These are phyloP conservation scores for Wickerhamomyces pijperi DNA, from an alignment of 805 yeast species.

Conservation along the genomic window DNA sequence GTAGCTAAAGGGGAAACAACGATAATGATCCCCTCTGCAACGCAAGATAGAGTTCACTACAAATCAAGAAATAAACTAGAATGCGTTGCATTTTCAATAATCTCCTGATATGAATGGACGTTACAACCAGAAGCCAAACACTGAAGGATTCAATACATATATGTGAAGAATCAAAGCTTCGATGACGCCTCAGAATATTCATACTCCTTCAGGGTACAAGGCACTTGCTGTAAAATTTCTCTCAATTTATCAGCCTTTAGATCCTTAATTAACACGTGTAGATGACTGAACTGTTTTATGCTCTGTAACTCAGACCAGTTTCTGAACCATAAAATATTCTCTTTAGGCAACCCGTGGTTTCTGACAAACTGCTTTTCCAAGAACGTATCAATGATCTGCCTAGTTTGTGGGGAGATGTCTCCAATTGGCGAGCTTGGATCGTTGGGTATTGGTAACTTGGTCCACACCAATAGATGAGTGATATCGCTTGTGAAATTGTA, in stretches of 20 bases:
- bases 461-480: slow-evolving; percentile 57
- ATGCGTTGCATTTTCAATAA: too few relatives aligned
- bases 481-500: slow-evolving; percentile 44
- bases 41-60: too few relatives aligned
- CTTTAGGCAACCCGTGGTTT: slow-evolving; percentile 25
- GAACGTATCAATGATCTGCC: slow-evolving; percentile 34
- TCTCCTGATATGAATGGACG: too few relatives aligned
- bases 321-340: slow-evolving; percentile 45
- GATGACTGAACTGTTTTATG: slow-evolving; percentile 53
- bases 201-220: too few relatives aligned
- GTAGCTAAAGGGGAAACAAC: too few relatives aligned
- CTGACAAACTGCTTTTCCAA: slow-evolving; percentile 33
- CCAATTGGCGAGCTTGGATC: slow-evolving; percentile 42
- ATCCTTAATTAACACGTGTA: slow-evolving; percentile 46
- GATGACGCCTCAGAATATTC: too few relatives aligned
- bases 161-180: too few relatives aligned
- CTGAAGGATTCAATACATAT: too few relatives aligned
- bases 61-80: too few relatives aligned
- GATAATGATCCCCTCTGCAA: too few relatives aligned
- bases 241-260: slow-evolving; percentile 1
- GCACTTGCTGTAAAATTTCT: not conserved
- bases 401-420: slow-evolving; percentile 23
- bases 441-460: slow-evolving; percentile 35
- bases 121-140: too few relatives aligned
- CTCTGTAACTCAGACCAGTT: slow-evolving; percentile 66